These are phyloP conservation scores for Aspergillus ochraceus DNA, from an alignment of 2,329 filamentous ascomycete species.

Conservation along the genomic window DNA sequence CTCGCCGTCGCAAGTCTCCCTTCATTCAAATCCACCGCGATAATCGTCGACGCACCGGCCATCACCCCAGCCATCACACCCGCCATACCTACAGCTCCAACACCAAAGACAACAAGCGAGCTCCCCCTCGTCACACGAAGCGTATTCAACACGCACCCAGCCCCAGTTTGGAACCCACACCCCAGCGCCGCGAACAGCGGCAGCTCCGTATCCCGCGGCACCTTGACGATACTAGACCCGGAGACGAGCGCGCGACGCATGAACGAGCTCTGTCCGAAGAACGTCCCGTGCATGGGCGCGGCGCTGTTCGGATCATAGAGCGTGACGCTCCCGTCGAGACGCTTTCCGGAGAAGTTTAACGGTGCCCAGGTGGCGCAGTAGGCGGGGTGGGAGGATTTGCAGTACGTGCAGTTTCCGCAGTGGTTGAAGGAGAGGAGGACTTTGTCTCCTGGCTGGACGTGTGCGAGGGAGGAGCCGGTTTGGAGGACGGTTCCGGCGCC, in stretches of 20 bases:
- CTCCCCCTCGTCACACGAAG: constrained; percentile 16
- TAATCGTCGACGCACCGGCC: constrained; percentile 19
- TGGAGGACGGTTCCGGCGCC: constrained; percentile 53
- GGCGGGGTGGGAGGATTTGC: constrained; percentile 16
- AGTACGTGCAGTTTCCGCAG: constrained; percentile 20
- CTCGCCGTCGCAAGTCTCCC: constrained; percentile 23
- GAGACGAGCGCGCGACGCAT: constrained; percentile 31
- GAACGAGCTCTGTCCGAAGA: constrained; percentile 43
- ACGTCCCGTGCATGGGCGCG: constrained; percentile 23
- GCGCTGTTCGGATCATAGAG: background rate
- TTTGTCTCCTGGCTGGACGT: constrained; percentile 47
- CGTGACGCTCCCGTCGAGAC: constrained; percentile 10
- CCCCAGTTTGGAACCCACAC: constrained; percentile 34
- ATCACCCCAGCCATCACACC: constrained; percentile 35
- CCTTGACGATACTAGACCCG: constrained; percentile 17
- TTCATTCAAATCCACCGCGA: constrained; percentile 26
- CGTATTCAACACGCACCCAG: constrained; percentile 26
- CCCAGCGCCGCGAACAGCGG: constrained; percentile 30
- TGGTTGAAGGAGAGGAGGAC: constrained; percentile 32
- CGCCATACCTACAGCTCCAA: constrained; percentile 33
- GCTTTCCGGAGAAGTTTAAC: constrained; percentile 17
- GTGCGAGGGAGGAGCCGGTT: constrained; percentile 43
- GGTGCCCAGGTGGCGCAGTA: constrained; percentile 16
- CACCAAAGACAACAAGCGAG: constrained; percentile 31
- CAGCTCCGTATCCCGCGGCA: constrained; percentile 17